Percentiles rank a stretch among this genome's conserved stretches.
Evolutionary conservation across 805 yeast species (phyloP).

Genomic region (Metahyphopichia silvanorum): DNA sequence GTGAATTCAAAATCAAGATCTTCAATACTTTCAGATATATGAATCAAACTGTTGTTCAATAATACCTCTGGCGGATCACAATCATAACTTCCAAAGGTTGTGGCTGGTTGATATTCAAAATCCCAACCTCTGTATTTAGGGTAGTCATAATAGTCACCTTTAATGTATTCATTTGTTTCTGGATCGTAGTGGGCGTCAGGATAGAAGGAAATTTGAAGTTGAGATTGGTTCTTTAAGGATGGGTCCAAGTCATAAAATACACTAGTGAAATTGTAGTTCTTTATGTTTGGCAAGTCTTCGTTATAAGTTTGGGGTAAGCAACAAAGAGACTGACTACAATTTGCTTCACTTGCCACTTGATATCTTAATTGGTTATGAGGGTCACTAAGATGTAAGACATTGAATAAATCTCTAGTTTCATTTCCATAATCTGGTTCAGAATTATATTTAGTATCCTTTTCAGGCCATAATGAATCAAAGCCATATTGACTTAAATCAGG

Average conservation of each 20-base stretch:
- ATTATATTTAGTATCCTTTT: conserved; percentile 21
- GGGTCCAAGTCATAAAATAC: conserved; percentile 17
- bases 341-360: conserved; percentile 54
- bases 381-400: conserved; percentile 65
- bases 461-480: conserved; percentile 35
- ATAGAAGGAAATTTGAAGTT: conserved; percentile 21
- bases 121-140: conserved; percentile 21
- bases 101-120: conserved; percentile 49
- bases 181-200: conserved; percentile 27
- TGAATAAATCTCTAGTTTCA: conserved; percentile 36
- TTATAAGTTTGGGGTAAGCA: conserved; percentile 53
- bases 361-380: conserved; percentile 60
- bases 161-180: conserved; percentile 18
- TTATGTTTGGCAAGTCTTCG: conserved; percentile 15
- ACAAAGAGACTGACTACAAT: conserved; percentile 52
- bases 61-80: conserved; percentile 68
- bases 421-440: conserved; percentile 26
- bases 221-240: conserved; percentile 1
- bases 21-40: conserved; percentile 31
- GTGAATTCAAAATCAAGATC: conserved; percentile 52
- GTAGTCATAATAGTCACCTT: conserved; percentile 33
- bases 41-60: conserved; percentile 53
- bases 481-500: conserved; percentile 41
- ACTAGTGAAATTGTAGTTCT: conserved; percentile 27
- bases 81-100: conserved; percentile 55